phyloP scores from a whole-genome alignment of 2,329 filamentous ascomycete genomes.

The Cercospora sp. region DNA sequence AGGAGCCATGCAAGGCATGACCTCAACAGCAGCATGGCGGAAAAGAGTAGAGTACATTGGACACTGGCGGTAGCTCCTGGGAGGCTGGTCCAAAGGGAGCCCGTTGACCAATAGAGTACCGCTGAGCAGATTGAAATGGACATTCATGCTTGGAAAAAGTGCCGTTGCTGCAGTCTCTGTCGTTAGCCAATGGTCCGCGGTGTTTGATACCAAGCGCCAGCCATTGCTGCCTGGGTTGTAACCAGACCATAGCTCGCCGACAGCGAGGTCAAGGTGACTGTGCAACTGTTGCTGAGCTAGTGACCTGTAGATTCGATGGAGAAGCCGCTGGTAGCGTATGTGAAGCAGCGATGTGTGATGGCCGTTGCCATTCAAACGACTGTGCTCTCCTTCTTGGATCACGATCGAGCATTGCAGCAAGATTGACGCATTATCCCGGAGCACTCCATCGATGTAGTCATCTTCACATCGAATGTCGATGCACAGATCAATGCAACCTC shows the following conservation, averaged over 20 bases:
- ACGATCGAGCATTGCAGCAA: constrained; percentile 29
- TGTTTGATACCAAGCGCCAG: constrained; percentile 14
- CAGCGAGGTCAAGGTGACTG: constrained; percentile 23
- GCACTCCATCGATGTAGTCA: constrained; percentile 20
- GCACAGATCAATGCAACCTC: constrained; percentile 60
- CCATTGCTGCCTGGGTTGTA: constrained; percentile 24
- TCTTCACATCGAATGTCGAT: constrained; percentile 46
- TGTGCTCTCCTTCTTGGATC: constrained; percentile 24
- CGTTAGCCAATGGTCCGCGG: constrained; percentile 31
- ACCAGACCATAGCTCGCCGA: constrained; percentile 47
- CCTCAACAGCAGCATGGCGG: constrained; percentile 53
- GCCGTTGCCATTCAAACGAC: not conserved
- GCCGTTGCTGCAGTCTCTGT: constrained; percentile 24
- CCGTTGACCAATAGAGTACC: constrained; percentile 55
- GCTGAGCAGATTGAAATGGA: constrained; percentile 51
- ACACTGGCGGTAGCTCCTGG: constrained; percentile 51
- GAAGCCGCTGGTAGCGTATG: constrained; percentile 21
- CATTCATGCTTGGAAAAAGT: not conserved
- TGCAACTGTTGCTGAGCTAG: constrained; percentile 12
- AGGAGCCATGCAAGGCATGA: constrained; percentile 52
- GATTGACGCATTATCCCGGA: constrained; percentile 20
- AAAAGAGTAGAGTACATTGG: constrained; percentile 55
- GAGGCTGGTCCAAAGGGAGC: constrained; percentile 54
- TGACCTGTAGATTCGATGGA: constrained; percentile 22
- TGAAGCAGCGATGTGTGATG: not conserved